Conservation (phyloP, 2,329 filamentous ascomycete genomes). For the Fusarium duplospermum region DNA sequence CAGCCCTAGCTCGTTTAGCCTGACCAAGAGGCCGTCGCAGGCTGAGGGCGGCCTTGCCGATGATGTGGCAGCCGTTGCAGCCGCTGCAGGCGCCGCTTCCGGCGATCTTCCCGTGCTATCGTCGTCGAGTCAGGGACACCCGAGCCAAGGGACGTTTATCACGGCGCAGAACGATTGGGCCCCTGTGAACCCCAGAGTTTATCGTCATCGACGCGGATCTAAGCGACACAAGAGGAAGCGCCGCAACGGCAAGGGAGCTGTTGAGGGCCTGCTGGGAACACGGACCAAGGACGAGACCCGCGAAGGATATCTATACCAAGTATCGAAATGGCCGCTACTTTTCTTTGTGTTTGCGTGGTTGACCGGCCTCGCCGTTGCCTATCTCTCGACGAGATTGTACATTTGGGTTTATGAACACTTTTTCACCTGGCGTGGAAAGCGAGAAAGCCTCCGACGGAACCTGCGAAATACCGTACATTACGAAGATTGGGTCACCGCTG, state of each 20-base stretch:
- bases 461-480: conserved; percentile 81
- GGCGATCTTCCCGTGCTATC: conserved; percentile 47
- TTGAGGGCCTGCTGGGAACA: conserved; percentile 59
- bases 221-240: conserved; percentile 47
- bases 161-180: conserved; percentile 96
- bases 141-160: conserved; percentile 70
- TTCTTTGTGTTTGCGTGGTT: conserved; percentile 86
- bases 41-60: conserved; percentile 45
- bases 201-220: conserved; percentile 52
- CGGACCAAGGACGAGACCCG: conserved; percentile 90
- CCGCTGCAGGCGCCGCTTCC: conserved; percentile 53
- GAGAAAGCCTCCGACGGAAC: conserved; percentile 76
- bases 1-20: conserved; percentile 54
- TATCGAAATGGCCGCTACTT: conserved; percentile 94
- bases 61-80: conserved; percentile 52
- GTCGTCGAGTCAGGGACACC: conserved; percentile 46
- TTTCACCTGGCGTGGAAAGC: conserved; percentile 86
- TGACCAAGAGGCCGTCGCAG: conserved; percentile 57
- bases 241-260: conserved; percentile 52
- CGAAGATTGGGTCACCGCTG: conserved; percentile 83
- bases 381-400: conserved; percentile 86
- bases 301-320: conserved; percentile 88
- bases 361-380: conserved; percentile 74
- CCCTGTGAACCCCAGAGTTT: conserved; percentile 80
- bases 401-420: conserved; percentile 94